Evolutionary conservation across 2,329 filamentous ascomycete genomes (phyloP).

Genomic region (Harringtonia lauricola): DNA sequence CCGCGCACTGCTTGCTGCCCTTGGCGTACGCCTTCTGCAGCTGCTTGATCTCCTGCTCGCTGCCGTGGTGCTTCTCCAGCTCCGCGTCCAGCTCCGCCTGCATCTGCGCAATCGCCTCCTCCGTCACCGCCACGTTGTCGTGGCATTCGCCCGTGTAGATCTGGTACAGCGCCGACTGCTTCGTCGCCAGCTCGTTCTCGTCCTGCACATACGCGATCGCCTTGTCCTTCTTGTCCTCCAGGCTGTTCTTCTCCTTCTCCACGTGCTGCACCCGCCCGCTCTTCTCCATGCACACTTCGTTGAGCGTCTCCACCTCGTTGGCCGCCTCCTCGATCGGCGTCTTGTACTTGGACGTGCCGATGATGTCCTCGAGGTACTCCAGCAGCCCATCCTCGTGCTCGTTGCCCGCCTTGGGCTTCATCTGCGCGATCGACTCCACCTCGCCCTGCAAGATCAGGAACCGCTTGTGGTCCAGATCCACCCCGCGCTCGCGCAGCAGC

Average conservation of each 20-base stretch:
- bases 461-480: slow-evolving; percentile 95
- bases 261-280: slow-evolving; percentile 92
- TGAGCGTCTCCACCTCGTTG: slow-evolving; percentile 78
- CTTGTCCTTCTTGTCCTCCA: slow-evolving; percentile 96
- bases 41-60: slow-evolving; percentile 80
- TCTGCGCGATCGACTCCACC: slow-evolving; percentile 96
- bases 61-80: slow-evolving; percentile 82
- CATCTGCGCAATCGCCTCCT: slow-evolving; percentile 85
- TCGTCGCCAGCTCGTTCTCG: slow-evolving; percentile 83
- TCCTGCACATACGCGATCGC: slow-evolving; percentile 80
- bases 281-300: slow-evolving; percentile 93
- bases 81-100: slow-evolving; percentile 78
- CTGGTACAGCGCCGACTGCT: slow-evolving; percentile 88
- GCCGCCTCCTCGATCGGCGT: slow-evolving; percentile 91
- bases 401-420: slow-evolving; percentile 92
- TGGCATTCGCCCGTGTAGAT: slow-evolving; percentile 80
- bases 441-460: slow-evolving; percentile 96
- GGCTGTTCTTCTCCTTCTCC: slow-evolving; percentile 85
- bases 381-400: slow-evolving; percentile 94
- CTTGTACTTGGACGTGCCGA: slow-evolving; percentile 98
- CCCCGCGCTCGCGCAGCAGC: slow-evolving; percentile 73
- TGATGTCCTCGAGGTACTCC: slow-evolving; percentile 97
- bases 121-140: slow-evolving; percentile 78
- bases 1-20: slow-evolving; percentile 73
- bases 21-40: slow-evolving; percentile 76